These are phyloP conservation scores for Mallotus repandus DNA, from an alignment of 441 rosid species.

Conservation along the genomic window DNA sequence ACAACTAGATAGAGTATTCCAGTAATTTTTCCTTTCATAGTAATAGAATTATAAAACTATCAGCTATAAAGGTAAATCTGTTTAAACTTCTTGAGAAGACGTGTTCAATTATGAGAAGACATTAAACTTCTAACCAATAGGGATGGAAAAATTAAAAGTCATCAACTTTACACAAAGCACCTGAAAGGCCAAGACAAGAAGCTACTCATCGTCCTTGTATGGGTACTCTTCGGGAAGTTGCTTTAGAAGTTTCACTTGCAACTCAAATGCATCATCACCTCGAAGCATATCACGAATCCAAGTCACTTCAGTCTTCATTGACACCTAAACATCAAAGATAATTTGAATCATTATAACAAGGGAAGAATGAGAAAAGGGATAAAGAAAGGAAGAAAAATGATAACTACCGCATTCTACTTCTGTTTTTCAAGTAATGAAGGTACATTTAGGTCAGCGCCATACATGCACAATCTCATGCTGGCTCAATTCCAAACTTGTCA, in stretches of 20 bases:
- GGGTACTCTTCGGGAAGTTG: conserved; percentile 90
- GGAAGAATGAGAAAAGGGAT: background rate
- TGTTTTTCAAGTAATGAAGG: background rate
- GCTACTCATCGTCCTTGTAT: conserved; percentile 90
- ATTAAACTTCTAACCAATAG: background rate
- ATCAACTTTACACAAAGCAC: background rate
- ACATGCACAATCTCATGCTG: background rate
- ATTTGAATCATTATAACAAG: background rate
- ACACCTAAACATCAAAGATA: conserved; percentile 45
- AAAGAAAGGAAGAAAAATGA: background rate
- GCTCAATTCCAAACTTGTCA: background rate
- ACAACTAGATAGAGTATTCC: too few species aligned
- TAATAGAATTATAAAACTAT: background rate
- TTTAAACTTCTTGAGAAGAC: background rate
- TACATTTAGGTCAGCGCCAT: background rate
- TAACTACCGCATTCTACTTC: too few species aligned
- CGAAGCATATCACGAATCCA: conserved; percentile 82
- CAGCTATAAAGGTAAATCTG: background rate
- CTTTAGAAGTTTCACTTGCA: conserved; percentile 81
- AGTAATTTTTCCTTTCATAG: too few species aligned
- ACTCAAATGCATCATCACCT: conserved; percentile 86
- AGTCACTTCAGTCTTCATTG: conserved; percentile 96
- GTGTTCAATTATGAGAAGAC: background rate
- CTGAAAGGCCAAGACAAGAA: background rate
- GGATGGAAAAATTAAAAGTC: background rate